These are phyloP conservation scores for Musa schizocarpa DNA, from an alignment of 176 grass and related monocot genomes.

Conservation along the genomic window DNA sequence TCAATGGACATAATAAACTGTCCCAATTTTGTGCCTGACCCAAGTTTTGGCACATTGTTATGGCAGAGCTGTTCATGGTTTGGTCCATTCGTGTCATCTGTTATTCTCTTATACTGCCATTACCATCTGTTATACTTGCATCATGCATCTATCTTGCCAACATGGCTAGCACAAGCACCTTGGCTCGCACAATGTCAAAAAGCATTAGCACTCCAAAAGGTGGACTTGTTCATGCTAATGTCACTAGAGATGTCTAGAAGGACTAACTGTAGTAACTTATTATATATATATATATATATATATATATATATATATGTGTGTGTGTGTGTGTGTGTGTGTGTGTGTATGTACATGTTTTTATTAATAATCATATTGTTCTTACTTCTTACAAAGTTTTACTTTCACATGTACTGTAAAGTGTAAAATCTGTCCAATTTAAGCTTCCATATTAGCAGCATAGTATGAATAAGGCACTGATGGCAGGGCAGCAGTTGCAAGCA, in stretches of 20 bases:
- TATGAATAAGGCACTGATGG: not conserved
- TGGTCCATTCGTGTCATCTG: not conserved
- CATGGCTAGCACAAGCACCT: not conserved
- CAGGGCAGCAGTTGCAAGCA: not conserved
- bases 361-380: too few relatives aligned
- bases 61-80: not conserved
- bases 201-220: not conserved
- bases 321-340: too few relatives aligned
- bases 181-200: not conserved
- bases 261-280: not conserved
- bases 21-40: too few relatives aligned
- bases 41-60: not conserved
- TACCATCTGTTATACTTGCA: not conserved
- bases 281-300: not conserved
- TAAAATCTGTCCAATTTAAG: too few relatives aligned
- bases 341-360: too few relatives aligned
- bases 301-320: not conserved
- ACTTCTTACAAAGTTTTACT: too few relatives aligned
- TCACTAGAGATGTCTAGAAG: not conserved
- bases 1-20: not conserved
- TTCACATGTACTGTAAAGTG: too few relatives aligned
- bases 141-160: not conserved
- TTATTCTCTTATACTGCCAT: not conserved
- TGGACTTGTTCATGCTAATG: not conserved
- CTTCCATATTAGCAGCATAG: not conserved